These are phyloP conservation scores for Neofusicoccum umdonicola DNA, from an alignment of 2,329 filamentous ascomycete genomes.

Conservation along the genomic window DNA sequence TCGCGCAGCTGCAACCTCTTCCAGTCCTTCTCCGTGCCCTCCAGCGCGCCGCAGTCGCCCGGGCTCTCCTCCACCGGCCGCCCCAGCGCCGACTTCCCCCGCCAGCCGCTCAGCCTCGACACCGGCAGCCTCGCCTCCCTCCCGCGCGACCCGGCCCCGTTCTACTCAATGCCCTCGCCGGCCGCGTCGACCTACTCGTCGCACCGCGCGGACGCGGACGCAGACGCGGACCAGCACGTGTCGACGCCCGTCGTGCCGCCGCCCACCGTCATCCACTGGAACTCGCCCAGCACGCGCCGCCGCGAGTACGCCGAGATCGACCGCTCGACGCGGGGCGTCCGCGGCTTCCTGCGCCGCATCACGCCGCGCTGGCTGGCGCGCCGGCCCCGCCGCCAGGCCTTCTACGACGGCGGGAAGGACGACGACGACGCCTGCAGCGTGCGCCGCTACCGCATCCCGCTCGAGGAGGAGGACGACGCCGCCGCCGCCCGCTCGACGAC, in stretches of 20 bases:
- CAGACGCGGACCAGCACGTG: not conserved
- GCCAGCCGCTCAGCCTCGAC: not conserved
- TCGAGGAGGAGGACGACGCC: conserved; percentile 24
- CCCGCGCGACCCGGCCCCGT: not conserved
- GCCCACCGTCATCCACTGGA: conserved; percentile 38
- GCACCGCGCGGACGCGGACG: not conserved
- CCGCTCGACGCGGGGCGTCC: conserved; percentile 35
- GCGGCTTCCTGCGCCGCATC: conserved; percentile 32
- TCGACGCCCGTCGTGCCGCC: conserved; percentile 17
- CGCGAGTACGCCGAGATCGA: conserved; percentile 39
- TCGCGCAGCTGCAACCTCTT: conserved; percentile 37
- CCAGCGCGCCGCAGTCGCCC: conserved; percentile 13
- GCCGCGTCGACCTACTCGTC: not conserved
- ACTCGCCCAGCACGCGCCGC: conserved; percentile 32
- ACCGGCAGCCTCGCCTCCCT: not conserved
- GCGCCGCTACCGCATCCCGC: conserved; percentile 35
- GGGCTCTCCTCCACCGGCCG: conserved; percentile 4
- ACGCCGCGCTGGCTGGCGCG: conserved; percentile 34
- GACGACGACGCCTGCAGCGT: conserved; percentile 35
- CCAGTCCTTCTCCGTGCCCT: not conserved
- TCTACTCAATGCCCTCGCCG: not conserved
- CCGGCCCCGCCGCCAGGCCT: conserved; percentile 25
- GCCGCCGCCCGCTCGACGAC: not conserved
- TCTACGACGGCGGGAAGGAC: conserved; percentile 30
- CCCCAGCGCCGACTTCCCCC: conserved; percentile 8